phyloP scores from a whole-genome alignment of 495 filamentous ascomycete species.

The Wilcoxina mikolae region DNA sequence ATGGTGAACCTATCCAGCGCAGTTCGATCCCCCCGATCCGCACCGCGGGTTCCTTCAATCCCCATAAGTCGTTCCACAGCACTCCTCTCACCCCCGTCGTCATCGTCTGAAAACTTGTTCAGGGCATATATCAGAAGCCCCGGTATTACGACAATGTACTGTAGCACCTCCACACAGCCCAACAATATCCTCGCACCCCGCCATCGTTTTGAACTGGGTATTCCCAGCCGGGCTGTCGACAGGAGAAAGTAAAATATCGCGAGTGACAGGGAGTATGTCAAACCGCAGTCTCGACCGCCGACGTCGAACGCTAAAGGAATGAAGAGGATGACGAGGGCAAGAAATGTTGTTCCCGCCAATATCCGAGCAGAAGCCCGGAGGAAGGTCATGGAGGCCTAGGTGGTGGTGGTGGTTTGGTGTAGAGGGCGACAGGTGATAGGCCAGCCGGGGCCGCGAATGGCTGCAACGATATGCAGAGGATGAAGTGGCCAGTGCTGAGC shows the following conservation, averaged over 20 bases:
- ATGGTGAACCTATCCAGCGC: conserved; percentile 56
- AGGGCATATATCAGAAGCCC: conserved; percentile 84
- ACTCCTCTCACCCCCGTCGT: conserved; percentile 55
- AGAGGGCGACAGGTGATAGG: neutral
- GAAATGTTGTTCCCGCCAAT: conserved; percentile 45
- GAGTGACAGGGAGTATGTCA: conserved; percentile 79
- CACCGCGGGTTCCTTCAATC: conserved; percentile 39
- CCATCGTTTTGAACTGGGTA: conserved; percentile 57
- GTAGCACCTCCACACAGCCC: conserved; percentile 49
- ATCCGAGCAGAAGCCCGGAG: conserved; percentile 17
- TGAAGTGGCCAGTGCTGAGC: neutral
- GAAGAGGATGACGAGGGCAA: conserved; percentile 75
- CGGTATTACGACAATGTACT: conserved; percentile 67
- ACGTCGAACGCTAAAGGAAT: conserved; percentile 96
- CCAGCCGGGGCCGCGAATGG: neutral
- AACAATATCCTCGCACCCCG: conserved; percentile 46
- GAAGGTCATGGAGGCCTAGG: conserved; percentile 12
- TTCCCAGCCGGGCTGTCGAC: conserved; percentile 62
- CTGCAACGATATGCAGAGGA: conserved; percentile 1
- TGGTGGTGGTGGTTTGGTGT: neutral
- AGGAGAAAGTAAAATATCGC: conserved; percentile 81
- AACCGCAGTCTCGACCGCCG: conserved; percentile 80
- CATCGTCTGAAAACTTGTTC: conserved; percentile 81
- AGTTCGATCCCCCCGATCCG: conserved; percentile 10
- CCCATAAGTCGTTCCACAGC: conserved; percentile 4